Evolutionary conservation across 257 asterid genomes (phyloP), one percentile per base, ranked within the genome.

Genomic region (Gentiana macrophylla): DNA sequence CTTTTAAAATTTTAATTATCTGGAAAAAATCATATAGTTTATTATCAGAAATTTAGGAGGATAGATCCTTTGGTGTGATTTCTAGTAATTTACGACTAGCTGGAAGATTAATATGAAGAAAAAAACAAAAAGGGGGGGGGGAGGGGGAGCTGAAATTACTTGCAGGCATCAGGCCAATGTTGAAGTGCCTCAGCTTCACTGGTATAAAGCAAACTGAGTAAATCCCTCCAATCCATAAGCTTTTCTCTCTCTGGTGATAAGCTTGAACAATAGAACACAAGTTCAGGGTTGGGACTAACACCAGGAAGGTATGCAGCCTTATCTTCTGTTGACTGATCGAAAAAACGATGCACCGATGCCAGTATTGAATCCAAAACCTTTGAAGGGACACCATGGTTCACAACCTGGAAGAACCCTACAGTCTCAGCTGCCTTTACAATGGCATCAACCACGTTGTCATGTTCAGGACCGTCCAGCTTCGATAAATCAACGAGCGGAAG

Each of bases 201-300:
- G 8, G 77, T 70, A 44, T 74, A 74, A n/a, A 60, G 49, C 77
- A 74, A 67, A 58, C 65, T 74, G 10, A 70, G 41, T 67, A 62
- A 70, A 64, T 74, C 80, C n/a, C 71, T 74, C 74, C 80, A 74
- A 57, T 74, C 80, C 69, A 74, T 47, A 52, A 74, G 72, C 50
- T 62, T 74, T 50, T 74, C 77, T 37, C 60, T 67, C 10, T 70
- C 67, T 35, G 80, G 77, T 0, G 36, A 69, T 70, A 70, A 74
- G 37, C 77, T 74, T 2, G 74, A 67, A 12, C 74, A 74, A 67
- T 70, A 74, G 38, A 63, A 70, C 33, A 70, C 71, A 11, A 70
- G 66, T 15, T 15, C 24, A 1, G 72, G 45, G 45, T 8, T 38
- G 45, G 8, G 4, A 8, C 45, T 38, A 38, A 38, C 45, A 4